Evolutionary conservation across 768 basidiomycete genomes (phyloP).

Genomic region (Kwoniella botswanensis): DNA sequence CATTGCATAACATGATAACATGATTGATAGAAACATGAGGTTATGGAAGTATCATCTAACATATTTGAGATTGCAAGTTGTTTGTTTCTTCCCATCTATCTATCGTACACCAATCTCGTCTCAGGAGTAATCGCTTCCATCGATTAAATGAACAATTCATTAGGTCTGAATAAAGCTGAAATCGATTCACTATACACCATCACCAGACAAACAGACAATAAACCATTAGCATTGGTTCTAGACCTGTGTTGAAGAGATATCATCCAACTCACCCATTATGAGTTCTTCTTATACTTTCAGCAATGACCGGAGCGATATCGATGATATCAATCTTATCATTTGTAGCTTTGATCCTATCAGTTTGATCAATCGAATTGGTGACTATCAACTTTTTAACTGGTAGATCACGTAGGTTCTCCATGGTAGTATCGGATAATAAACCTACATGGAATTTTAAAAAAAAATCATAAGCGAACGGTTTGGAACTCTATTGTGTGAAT

Average conservation of each 20-base stretch:
- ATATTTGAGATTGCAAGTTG: background rate
- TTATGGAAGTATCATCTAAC: background rate
- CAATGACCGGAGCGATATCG: conserved; percentile 91
- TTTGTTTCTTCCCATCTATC: background rate
- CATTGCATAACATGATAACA: background rate
- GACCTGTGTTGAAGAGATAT: background rate
- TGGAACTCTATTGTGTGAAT: too few species aligned
- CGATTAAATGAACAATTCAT: conserved; percentile 29
- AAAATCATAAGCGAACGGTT: background rate
- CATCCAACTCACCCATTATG: conserved; percentile 72
- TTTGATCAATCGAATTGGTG: conserved; percentile 95
- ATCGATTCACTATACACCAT: conserved; percentile 51
- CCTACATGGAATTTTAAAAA: conserved; percentile 60
- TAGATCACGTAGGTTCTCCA: conserved; percentile 72
- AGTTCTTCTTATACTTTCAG: conserved; percentile 92
- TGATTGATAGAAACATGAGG: too few species aligned
- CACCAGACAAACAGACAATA: background rate
- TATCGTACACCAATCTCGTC: conserved; percentile 6
- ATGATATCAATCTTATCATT: conserved; percentile 88
- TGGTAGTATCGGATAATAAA: conserved; percentile 86
- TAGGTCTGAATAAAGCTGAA: conserved; percentile 54
- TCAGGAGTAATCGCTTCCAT: background rate
- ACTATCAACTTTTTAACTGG: conserved; percentile 92
- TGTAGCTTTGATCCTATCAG: conserved; percentile 67
- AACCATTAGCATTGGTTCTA: conserved; percentile 15